Base-by-base conservation (phyloP, 2,329 filamentous ascomycete species). In the Pezicula carpinea region DNA sequence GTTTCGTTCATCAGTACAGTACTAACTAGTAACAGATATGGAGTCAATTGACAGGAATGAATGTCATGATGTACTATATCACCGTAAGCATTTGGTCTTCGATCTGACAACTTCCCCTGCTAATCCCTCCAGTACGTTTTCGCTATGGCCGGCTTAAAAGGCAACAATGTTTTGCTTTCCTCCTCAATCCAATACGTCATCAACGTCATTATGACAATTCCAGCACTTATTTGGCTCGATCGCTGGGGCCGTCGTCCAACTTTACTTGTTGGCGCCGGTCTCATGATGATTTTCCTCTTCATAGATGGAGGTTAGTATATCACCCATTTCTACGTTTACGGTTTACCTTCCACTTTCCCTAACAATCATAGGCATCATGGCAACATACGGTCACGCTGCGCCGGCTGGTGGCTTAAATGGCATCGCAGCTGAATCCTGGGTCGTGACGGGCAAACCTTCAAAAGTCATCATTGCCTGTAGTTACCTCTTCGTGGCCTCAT, bases 141-240 rank as follows among this genome's bases (percentile, higher is more conserved):
- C 63, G 73, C 73, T 8, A 89, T 89, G 85, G 83, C 84, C 14
- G 83, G 83, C 10, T 69, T 85, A 6, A 29, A 29, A 29, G 75
- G 74, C 3, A 71, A 79, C 55, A 74, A 73, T 44, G 76, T 80
- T 32, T 73, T 89, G 7, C 65, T 87, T 38, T 76, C 84, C 6
- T 85, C 81, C 17, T 80, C 78, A 10, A 87, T 88, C 52, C 81
- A 87, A 60, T 88, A 87, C 62, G 74, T 90, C 56, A 88, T 92
- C 71, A 91, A 91, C 63, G 87, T 92, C 1, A 50, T 83, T 44
- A 87, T 89, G 82, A 92, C 88, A 0, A 64, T 91, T 3, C 85
- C 85, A 0, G 87, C 87, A 1, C 74, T 92, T 19, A 66, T 91
- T 47, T 91, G 73, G 69, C 77, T 91, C 57, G 87, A 93, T 56